These are phyloP conservation scores for Stemphylium lycopersici DNA, from an alignment of 2,329 filamentous ascomycete genomes.

Conservation along the genomic window DNA sequence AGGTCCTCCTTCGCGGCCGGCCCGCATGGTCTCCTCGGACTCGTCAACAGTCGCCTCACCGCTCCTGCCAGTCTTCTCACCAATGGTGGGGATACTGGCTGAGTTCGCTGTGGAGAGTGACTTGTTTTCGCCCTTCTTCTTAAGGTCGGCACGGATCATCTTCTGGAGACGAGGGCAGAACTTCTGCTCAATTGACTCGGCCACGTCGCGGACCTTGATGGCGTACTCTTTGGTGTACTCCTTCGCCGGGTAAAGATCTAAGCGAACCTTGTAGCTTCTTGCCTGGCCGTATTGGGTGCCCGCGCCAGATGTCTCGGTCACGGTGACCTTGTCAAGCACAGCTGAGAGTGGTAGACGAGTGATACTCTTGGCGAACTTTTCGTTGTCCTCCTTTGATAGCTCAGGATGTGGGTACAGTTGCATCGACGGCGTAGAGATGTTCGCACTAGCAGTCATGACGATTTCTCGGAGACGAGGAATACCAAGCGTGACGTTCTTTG, in stretches of 20 bases:
- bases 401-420: slow-evolving; percentile 79
- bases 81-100: slow-evolving; percentile 78
- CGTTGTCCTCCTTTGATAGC: slow-evolving; percentile 69
- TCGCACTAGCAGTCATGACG: slow-evolving; percentile 91
- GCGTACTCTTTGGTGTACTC: slow-evolving; percentile 89
- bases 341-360: slow-evolving; percentile 83
- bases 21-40: slow-evolving; percentile 31
- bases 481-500: slow-evolving; percentile 98
- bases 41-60: slow-evolving; percentile 56
- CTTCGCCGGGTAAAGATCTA: slow-evolving; percentile 81
- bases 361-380: slow-evolving; percentile 89
- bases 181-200: slow-evolving; percentile 78
- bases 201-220: slow-evolving; percentile 78
- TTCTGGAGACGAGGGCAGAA: slow-evolving; percentile 75
- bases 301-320: slow-evolving; percentile 78
- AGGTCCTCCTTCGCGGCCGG: slow-evolving; percentile 57
- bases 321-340: slow-evolving; percentile 78
- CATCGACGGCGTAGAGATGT: slow-evolving; percentile 91
- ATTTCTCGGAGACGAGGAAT: slow-evolving; percentile 97
- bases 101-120: slow-evolving; percentile 56
- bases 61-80: slow-evolving; percentile 64
- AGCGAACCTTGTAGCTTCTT: slow-evolving; percentile 81
- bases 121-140: slow-evolving; percentile 72
- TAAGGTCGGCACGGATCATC: slow-evolving; percentile 76
- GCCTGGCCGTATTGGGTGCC: slow-evolving; percentile 72